These are phyloP conservation scores for Penicillium tannophilum DNA, from an alignment of 495 filamentous ascomycete species.

Conservation along the genomic window DNA sequence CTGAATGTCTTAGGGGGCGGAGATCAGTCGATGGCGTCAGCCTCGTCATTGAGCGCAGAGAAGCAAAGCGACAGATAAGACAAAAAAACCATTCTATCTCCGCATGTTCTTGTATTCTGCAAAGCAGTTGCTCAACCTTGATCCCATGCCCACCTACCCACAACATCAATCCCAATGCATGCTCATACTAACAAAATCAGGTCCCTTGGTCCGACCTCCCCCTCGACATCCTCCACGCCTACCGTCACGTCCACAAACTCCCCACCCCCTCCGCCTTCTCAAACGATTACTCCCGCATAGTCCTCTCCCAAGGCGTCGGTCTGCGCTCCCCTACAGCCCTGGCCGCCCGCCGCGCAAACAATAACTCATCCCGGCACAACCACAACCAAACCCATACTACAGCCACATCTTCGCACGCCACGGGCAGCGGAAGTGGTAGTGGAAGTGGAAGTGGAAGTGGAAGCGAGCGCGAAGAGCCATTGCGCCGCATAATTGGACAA, in stretches of 20 bases:
- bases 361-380: slow-evolving; percentile 6
- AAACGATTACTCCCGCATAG: slow-evolving; percentile 68
- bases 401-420: neutral
- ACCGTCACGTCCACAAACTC: slow-evolving; percentile 77
- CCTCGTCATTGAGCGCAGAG: neutral
- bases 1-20: slow-evolving; percentile 6
- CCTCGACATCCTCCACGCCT: slow-evolving; percentile 71
- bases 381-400: neutral
- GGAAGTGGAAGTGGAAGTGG: slow-evolving; percentile 5
- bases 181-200: slow-evolving; percentile 26
- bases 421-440: neutral
- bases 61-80: neutral
- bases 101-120: too few species aligned
- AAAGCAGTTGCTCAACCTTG: too few species aligned
- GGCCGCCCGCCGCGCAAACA: slow-evolving; percentile 41
- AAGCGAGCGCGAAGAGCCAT: slow-evolving; percentile 15
- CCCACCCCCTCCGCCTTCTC: slow-evolving; percentile 69
- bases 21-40: slow-evolving; percentile 7
- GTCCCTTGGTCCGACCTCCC: slow-evolving; percentile 77
- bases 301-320: slow-evolving; percentile 74
- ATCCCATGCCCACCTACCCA: too few species aligned
- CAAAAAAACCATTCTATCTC: neutral
- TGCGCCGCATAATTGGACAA: slow-evolving; percentile 43
- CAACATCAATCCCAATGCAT: neutral
- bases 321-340: slow-evolving; percentile 51